Evolutionary conservation across 2,329 filamentous ascomycete species (phyloP), one percentile per base, ranked within the genome.

Genomic region (Phyllosticta citriasiana): DNA sequence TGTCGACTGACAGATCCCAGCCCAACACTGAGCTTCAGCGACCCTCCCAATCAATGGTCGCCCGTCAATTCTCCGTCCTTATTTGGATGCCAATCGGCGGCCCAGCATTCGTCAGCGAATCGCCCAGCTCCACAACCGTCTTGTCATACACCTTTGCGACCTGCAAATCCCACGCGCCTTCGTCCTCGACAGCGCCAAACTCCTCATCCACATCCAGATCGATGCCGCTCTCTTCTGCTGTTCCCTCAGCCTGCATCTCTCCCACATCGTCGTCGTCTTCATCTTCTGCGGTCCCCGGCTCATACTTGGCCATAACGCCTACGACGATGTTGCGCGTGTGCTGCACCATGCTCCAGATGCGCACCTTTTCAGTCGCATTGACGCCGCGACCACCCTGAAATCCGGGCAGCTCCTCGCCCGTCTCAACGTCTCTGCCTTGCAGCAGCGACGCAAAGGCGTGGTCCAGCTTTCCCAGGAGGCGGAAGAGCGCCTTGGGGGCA

Each of bases 301-400:
- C 72, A 62, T 81, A 81, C 59, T 77, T 78, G 63, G 80, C 82
- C 78, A 91, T 81, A 16, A 85, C 81, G 63, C 89, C 85, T 1
- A 91, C 83, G 62, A 93, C 84, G 4, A 84, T 73, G 7, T 91
- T 76, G 26, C 92, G 81, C 16, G 88, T 89, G 65, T 87, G 83
- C 70, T 95, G 89, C 0, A 91, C 88, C 30, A 95, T 77, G 68
- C 89, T 89, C 69, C 89, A 88, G 65, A 92, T 88, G 51, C 93
- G 83, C 7, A 97, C 91, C 80, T 94, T 96, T 72, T 97, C 91
- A 0, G 89, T 93, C 19, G 86, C 91, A 78, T 89, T 87, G 0
- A 89, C 87, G 8, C 76, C 76, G 4, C 80, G 76, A 0, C 82
- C 82, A 6, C 77, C 79, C 65, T 85, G 83, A 64, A 92, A 91